Base-by-base conservation (phyloP, 2,329 filamentous ascomycete species). In the Amauroascus niger region DNA sequence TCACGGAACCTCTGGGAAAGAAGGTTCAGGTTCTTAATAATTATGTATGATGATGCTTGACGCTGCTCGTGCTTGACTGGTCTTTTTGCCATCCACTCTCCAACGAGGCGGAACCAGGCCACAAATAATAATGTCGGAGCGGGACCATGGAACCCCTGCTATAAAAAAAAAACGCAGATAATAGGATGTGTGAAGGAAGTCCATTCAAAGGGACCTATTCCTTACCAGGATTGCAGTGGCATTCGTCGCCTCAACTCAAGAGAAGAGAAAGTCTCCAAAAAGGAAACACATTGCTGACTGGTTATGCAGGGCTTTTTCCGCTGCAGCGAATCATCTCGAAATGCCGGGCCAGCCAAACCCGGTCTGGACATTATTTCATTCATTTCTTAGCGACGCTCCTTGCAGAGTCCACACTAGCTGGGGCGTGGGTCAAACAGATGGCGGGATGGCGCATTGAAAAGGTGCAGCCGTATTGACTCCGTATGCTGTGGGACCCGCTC, bases 341-440 rank as follows among this genome's bases (percentile, higher is more conserved):
- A 40, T 40, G 14, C 11, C n/a, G 37, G n/a, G 22, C 37, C 14
- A 18, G 49, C 32, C 14, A 30, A 35, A 20, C 30, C 51, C 30
- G 51, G 49, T 37, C 40, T 45, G 49, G 49, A 45, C 41, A 30
- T 18, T 26, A 35, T 9, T 26, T 28, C 26, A 18, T 49, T 39
- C 24, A 24, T 18, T 7, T 37, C 44, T 53, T 49, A 39, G 51
- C 33, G 50, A 52, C 50, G 32, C 41, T 43, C 49, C 49, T 24
- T 45, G 40, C 40, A 52, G 30, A 6, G 26, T 6, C 13, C 24
- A 24, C 41, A 24, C 41, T 43, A 33, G 32, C 24, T 53, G 44
- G 51, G 44, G 51, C 44, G 51, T 49, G 44, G 51, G 51, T 53
- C 51, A 53, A 53, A 53, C 51, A 53, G 35, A 48, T 49, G 51